Percentiles rank a stretch among this genome's conserved stretches.
Evolutionary conservation across 306 rosid species (phyloP).

Genomic region (Coriaria nepalensis): DNA sequence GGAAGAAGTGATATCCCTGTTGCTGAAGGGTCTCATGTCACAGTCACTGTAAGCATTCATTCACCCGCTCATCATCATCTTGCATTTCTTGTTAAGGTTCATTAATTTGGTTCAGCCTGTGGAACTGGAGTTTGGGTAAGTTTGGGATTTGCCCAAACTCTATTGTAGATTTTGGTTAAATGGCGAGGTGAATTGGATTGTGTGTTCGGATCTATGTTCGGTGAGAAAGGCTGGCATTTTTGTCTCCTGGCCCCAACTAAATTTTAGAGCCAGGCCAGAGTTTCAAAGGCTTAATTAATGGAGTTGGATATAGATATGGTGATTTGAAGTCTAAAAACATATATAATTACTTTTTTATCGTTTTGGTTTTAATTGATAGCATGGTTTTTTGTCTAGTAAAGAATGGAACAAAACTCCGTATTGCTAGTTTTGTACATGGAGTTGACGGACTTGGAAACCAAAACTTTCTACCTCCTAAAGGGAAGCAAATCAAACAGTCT

Average conservation of each 20-base stretch:
- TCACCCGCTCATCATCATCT: not conserved
- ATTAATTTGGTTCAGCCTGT: not conserved
- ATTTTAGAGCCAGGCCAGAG: no score
- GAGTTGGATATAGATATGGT: not conserved
- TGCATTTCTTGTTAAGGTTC: not conserved
- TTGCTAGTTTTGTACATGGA: slow-evolving; percentile 93
- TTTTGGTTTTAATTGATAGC: not conserved
- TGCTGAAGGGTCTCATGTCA: slow-evolving; percentile 93
- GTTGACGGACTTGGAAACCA: slow-evolving; percentile 93
- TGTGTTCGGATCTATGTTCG: no score
- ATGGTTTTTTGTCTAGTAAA: slow-evolving; percentile 7
- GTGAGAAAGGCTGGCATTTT: no score
- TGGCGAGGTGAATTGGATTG: no score
- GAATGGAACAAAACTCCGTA: slow-evolving; percentile 64
- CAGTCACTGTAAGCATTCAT: slow-evolving; percentile 45
- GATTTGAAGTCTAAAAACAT: no score
- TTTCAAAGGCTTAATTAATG: no score
- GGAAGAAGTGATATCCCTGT: slow-evolving; percentile 88
- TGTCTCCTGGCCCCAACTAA: no score
- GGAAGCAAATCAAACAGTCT: slow-evolving; percentile 56
- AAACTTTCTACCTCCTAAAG: slow-evolving; percentile 74
- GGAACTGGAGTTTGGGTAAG: no score
- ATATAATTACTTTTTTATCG: no score
- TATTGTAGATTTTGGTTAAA: no score
- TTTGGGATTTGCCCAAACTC: no score